Evolutionary conservation across 345 rosid genomes (phyloP).

Genomic region (Aquilaria sinensis): DNA sequence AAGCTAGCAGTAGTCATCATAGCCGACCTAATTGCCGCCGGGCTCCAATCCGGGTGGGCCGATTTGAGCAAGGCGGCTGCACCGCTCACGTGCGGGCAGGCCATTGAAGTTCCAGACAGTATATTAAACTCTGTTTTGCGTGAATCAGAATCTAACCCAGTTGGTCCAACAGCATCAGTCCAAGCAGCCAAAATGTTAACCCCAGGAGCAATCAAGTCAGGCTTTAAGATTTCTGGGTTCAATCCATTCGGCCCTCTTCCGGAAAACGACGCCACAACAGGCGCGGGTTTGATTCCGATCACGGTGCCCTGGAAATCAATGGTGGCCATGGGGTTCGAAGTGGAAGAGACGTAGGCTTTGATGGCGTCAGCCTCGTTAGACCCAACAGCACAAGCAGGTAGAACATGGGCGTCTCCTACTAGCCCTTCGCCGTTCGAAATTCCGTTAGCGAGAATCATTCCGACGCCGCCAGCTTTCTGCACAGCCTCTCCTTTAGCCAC

Average conservation of each 20-base stretch:
- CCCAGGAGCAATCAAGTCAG: conserved; percentile 77
- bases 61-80: conserved; percentile 84
- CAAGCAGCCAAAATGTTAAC: conserved; percentile 83
- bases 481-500: conserved; percentile 82
- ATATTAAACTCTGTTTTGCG: conserved; percentile 75
- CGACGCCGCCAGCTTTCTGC: conserved; percentile 76
- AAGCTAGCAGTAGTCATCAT: conserved; percentile 75
- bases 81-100: conserved; percentile 77
- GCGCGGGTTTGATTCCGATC: conserved; percentile 74
- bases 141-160: conserved; percentile 55
- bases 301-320: conserved; percentile 67
- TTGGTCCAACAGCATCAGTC: conserved; percentile 73
- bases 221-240: conserved; percentile 71
- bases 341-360: conserved; percentile 43
- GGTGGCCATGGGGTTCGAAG: conserved; percentile 39
- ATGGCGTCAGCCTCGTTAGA: conserved; percentile 61
- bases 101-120: conserved; percentile 84
- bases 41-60: conserved; percentile 75
- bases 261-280: conserved; percentile 78
- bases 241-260: conserved; percentile 71
- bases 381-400: conserved; percentile 71
- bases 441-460: conserved; percentile 82
- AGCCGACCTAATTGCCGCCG: conserved; percentile 64
- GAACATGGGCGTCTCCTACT: conserved; percentile 73
- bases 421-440: conserved; percentile 80